phyloP scores from a whole-genome alignment of 495 filamentous ascomycete genomes.

The Aspergillus coremiiformis region DNA sequence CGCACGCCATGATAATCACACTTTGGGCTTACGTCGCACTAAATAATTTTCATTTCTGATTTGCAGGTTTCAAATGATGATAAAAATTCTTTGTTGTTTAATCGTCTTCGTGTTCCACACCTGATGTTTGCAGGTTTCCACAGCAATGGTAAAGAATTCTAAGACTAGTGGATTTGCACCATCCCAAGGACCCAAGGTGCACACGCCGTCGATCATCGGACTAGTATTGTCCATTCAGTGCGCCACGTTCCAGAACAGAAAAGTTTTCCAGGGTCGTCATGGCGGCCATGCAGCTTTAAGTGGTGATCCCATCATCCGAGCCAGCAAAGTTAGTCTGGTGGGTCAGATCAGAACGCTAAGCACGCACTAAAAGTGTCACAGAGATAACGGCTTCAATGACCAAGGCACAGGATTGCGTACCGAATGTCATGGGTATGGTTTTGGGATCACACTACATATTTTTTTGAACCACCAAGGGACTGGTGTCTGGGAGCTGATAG shows the following conservation, averaged over 20 bases:
- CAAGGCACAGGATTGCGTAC: neutral
- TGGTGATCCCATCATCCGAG: constrained; percentile 9
- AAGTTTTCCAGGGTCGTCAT: constrained; percentile 7
- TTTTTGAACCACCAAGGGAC: neutral
- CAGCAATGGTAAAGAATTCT: neutral
- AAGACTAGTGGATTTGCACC: neutral
- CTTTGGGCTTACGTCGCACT: neutral
- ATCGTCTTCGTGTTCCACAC: neutral
- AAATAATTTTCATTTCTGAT: neutral
- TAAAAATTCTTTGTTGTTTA: neutral
- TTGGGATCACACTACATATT: neutral
- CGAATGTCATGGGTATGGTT: neutral
- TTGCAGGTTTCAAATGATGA: neutral
- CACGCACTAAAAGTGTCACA: neutral
- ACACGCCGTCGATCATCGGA: neutral
- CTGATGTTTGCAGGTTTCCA: neutral
- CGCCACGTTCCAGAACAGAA: constrained; percentile 14
- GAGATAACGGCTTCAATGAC: neutral
- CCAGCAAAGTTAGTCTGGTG: constrained; percentile 14
- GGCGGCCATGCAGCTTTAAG: constrained; percentile 10
- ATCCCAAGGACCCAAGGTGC: neutral
- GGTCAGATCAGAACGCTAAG: constrained; percentile 1
- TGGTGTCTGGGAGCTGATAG: neutral
- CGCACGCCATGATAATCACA: constrained; percentile 14
- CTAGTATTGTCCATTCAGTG: constrained; percentile 5